Evolutionary conservation across 2,329 filamentous ascomycete species (phyloP).

Genomic region (Exophiala aquamarina): DNA sequence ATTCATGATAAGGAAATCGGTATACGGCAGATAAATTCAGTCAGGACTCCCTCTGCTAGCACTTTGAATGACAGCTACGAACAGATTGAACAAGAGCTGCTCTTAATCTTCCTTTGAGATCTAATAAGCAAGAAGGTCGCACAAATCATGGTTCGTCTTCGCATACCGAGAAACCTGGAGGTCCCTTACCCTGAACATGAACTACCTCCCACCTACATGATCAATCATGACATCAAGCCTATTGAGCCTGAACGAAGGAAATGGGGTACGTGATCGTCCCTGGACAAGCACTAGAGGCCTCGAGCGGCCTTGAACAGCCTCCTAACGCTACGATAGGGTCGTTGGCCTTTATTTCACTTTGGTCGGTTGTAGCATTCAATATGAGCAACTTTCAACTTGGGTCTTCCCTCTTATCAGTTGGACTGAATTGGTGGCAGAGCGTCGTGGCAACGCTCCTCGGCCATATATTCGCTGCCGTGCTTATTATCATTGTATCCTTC

Average conservation of each 20-base stretch:
- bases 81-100: no score
- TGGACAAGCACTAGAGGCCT: no score
- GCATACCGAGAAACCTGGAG: neutral
- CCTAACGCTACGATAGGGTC: slow-evolving; percentile 21
- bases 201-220: slow-evolving; percentile 4
- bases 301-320: no score
- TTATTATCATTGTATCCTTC: neutral
- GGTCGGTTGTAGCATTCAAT: slow-evolving; percentile 26
- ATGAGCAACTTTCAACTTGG: slow-evolving; percentile 6
- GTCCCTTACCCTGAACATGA: slow-evolving; percentile 1
- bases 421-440: slow-evolving; percentile 8
- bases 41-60: no score
- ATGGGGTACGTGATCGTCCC: slow-evolving; percentile 2
- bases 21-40: no score
- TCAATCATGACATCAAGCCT: slow-evolving; percentile 7
- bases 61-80: no score
- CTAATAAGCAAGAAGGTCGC: no score
- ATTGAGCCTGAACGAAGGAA: slow-evolving; percentile 6
- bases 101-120: no score
- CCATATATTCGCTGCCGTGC: neutral
- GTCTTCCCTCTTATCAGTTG: slow-evolving; percentile 1
- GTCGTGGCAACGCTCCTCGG: slow-evolving; percentile 1
- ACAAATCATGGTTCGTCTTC: neutral
- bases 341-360: slow-evolving; percentile 15
- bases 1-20: no score